A percentile compares a stretch with the other conserved stretches of the same genome.
phyloP scores from a whole-genome alignment of 805 yeast species.

The Saccharomyces mikatae region DNA sequence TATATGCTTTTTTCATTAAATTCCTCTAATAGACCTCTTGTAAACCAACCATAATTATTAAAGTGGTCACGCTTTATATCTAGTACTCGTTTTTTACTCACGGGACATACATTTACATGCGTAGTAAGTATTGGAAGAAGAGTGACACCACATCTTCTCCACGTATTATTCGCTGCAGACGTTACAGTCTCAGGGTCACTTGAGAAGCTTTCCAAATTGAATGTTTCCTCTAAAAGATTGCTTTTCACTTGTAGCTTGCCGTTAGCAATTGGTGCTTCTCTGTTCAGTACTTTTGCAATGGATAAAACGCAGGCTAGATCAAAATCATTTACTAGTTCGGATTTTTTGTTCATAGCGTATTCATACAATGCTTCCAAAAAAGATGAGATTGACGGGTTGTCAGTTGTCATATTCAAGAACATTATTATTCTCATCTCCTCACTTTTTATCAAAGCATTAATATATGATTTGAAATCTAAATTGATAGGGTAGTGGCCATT shows the following conservation, averaged over 20 bases:
- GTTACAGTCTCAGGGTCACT: slow-evolving; percentile 17
- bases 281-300: slow-evolving; percentile 12
- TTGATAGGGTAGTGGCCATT: slow-evolving; percentile 6
- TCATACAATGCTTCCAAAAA: slow-evolving; percentile 19
- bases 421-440: slow-evolving; percentile 12
- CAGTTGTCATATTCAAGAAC: slow-evolving; percentile 18
- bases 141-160: slow-evolving; percentile 35
- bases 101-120: slow-evolving; percentile 30
- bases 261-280: slow-evolving; percentile 5
- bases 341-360: slow-evolving; percentile 17
- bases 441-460: slow-evolving; percentile 13
- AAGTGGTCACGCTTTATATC: slow-evolving; percentile 20
- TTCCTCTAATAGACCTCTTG: slow-evolving; percentile 21
- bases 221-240: slow-evolving; percentile 24
- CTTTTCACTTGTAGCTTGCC: slow-evolving; percentile 14
- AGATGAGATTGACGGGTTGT: slow-evolving; percentile 11
- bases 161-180: slow-evolving; percentile 22
- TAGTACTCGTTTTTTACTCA: slow-evolving; percentile 27
- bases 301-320: slow-evolving; percentile 23
- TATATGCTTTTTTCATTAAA: slow-evolving; percentile 23
- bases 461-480: slow-evolving; percentile 15
- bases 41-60: slow-evolving; percentile 31
- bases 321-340: slow-evolving; percentile 15
- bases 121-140: slow-evolving; percentile 33
- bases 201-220: slow-evolving; percentile 10